A percentile compares a stretch with the other conserved stretches of the same genome.
phyloP scores from a whole-genome alignment of 2,329 filamentous ascomycete genomes.

The Cryphonectria japonica region DNA sequence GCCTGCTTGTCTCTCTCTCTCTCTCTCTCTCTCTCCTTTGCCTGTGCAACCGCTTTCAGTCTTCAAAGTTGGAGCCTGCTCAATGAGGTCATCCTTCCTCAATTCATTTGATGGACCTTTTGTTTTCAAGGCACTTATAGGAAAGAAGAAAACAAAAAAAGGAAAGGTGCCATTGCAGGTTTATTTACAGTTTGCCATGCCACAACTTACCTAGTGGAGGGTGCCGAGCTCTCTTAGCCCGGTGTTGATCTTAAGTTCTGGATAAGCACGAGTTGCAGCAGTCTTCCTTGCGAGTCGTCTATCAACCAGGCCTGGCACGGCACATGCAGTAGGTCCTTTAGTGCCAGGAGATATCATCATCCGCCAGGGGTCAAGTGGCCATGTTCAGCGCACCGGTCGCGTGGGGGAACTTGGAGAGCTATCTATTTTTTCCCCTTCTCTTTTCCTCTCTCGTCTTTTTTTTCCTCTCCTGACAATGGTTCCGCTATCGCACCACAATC shows the following conservation, averaged over 20 bases:
- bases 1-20: too few relatives aligned
- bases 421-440: background rate
- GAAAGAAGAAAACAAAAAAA: too few relatives aligned
- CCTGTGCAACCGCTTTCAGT: background rate
- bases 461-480: background rate
- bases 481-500: constrained; percentile 8
- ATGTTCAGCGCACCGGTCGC: background rate
- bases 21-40: too few relatives aligned
- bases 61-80: background rate
- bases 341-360: constrained; percentile 19
- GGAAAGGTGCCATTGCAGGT: background rate
- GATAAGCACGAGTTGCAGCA: constrained; percentile 15
- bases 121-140: too few relatives aligned
- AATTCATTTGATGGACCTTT: too few relatives aligned
- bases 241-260: constrained; percentile 5
- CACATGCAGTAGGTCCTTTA: constrained; percentile 14
- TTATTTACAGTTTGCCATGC: background rate
- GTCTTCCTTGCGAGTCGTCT: background rate
- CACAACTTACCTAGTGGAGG: background rate
- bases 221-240: background rate
- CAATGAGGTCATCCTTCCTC: background rate
- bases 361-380: constrained; percentile 15
- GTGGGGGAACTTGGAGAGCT: background rate
- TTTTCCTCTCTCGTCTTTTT: background rate
- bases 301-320: constrained; percentile 5